phyloP scores from a whole-genome alignment of 2,329 filamentous ascomycete species.

The Verticillium albo-atrum region DNA sequence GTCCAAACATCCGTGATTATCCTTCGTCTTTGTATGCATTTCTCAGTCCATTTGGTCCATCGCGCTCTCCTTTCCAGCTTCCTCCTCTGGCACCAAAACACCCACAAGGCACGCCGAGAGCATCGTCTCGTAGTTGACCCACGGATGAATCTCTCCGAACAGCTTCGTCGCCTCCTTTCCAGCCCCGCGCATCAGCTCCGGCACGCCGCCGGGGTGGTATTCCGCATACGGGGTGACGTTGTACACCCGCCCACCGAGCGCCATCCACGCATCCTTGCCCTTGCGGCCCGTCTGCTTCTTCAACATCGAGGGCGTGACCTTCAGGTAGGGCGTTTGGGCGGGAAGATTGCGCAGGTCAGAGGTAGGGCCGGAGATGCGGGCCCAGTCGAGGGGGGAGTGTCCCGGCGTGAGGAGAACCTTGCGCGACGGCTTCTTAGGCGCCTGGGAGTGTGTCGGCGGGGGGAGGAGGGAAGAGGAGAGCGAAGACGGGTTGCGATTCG shows the following conservation, averaged over 20 bases:
- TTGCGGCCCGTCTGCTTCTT: conserved; percentile 75
- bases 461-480: conserved; percentile 41
- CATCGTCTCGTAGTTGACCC: conserved; percentile 72
- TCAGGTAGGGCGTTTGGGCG: conserved; percentile 50
- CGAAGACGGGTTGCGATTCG: conserved; percentile 32
- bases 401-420: conserved; percentile 84
- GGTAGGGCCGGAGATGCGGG: conserved; percentile 62
- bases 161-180: conserved; percentile 58
- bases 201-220: conserved; percentile 85
- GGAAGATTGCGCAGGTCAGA: conserved; percentile 64
- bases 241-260: conserved; percentile 85
- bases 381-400: conserved; percentile 95
- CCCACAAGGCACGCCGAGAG: conserved; percentile 59
- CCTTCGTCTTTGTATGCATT: background rate
- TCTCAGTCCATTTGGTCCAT: conserved; percentile 59
- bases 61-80: conserved; percentile 31
- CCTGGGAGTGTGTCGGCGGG: conserved; percentile 48
- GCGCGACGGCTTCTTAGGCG: conserved; percentile 52
- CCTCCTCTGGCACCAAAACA: conserved; percentile 56
- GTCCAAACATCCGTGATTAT: too few species aligned
- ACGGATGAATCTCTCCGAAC: conserved; percentile 64
- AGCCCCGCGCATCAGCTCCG: conserved; percentile 63
- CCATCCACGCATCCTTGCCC: conserved; percentile 86
- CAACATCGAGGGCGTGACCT: conserved; percentile 79
- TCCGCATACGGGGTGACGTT: conserved; percentile 86